A percentile compares a stretch with the other conserved stretches of the same genome.
These are phyloP conservation scores for Oxyria digyna DNA, from an alignment of 148 eudicot species.

Conservation along the genomic window DNA sequence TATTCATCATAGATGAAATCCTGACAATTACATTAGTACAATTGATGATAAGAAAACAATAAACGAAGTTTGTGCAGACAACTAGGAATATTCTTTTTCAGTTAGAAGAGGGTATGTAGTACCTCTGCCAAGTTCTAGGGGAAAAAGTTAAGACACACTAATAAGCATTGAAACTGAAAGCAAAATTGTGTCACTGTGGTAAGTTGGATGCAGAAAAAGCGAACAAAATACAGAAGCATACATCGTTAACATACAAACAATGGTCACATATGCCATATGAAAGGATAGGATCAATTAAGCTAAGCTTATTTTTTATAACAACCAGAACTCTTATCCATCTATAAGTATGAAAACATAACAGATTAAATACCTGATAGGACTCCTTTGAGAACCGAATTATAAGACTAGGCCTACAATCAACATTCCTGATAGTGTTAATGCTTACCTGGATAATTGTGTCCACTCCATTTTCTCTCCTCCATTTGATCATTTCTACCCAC, in stretches of 20 bases:
- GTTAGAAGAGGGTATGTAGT: not conserved
- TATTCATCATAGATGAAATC: constrained; percentile 62
- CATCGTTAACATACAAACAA: not conserved
- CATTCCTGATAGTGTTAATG: not conserved
- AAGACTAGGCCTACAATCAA: not conserved
- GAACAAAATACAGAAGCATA: not conserved
- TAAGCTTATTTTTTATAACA: not conserved
- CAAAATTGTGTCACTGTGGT: not conserved
- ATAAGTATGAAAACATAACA: not conserved
- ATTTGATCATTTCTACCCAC: constrained; percentile 98
- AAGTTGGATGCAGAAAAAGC: not conserved
- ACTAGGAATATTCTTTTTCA: not conserved
- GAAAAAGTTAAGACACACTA: not conserved
- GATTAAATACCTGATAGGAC: too few species aligned
- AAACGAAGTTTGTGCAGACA: not conserved
- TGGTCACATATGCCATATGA: not conserved
- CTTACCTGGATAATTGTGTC: constrained; percentile 78
- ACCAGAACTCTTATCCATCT: not conserved
- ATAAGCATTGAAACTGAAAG: not conserved
- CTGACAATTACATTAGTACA: constrained; percentile 21
- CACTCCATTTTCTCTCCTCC: constrained; percentile 80
- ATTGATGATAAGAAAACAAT: not conserved
- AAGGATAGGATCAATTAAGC: not conserved
- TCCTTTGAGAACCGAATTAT: too few species aligned
- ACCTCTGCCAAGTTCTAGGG: not conserved